Evolutionary conservation across 176 grass and related monocot species (phyloP), one percentile per base, ranked within the genome.

Genomic region (Oryza meridionalis): DNA sequence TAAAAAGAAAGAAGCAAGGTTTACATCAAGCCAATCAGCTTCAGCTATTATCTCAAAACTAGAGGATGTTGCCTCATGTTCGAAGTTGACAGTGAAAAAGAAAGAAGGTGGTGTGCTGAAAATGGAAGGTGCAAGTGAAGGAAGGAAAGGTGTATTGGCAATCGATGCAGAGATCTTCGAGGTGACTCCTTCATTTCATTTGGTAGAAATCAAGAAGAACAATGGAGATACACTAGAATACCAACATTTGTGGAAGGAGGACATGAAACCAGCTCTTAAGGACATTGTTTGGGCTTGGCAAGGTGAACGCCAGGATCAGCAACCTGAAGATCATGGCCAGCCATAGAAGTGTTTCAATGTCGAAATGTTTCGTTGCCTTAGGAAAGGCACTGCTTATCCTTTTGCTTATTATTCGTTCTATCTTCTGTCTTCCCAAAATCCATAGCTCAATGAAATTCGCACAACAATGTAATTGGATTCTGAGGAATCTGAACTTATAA

Each of bases 251-350:
- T 78, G 76, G 80, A 82, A 74, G 31, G 43, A 83, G 19, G 84
- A 86, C 33, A 78, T 90, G 47, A 82, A 72, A 67, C 84, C 84
- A 66, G 84, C 84, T 3, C 84, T 90, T 1, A 47, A 79, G 40
- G 88, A 90, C 32, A 86, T 90, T 31, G 84, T 90, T 66, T 86
- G 88, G 88, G 84, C 77, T 61, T 90, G 88, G 88, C 88, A 90
- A 79, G 88, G 84, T 33, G 79, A 86, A 4, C 16, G 32, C 27
- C 42, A 42, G 14, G 69, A 53, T 47, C 58, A 35, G 25, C 16
- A 67, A 21, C 11, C 10, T 25, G 21, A 64, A 35, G 26, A 64
- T 72, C 38, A 25, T 70, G 17, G 38, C 7, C 29, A 11, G 2
- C 15, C 22, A 67, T 80, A 80, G 69, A 29, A 53, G 68, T 37